Evolutionary conservation across 805 yeast species (phyloP).

Genomic region (Isabelozyma rhagii): DNA sequence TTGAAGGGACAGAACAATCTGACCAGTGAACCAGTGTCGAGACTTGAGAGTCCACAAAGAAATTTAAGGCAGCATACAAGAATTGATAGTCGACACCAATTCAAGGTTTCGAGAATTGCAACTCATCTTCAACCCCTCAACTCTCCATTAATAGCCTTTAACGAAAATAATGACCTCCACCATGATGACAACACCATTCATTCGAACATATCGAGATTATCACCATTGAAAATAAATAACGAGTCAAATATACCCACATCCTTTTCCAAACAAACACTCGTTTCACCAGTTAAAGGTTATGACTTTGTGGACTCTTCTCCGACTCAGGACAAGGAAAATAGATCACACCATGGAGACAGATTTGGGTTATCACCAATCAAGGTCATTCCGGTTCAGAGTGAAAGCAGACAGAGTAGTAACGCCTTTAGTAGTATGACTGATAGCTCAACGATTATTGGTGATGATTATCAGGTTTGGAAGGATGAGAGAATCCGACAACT

Average conservation of each 20-base stretch:
- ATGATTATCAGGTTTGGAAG: slow-evolving; percentile 40
- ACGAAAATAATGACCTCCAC: neutral
- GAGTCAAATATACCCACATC: neutral
- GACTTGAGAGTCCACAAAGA: neutral
- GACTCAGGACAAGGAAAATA: neutral
- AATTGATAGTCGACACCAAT: neutral
- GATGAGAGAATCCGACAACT: slow-evolving; percentile 30
- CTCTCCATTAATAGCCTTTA: slow-evolving; percentile 10
- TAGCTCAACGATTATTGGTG: slow-evolving; percentile 37
- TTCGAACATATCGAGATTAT: slow-evolving; percentile 6
- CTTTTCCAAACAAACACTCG: neutral
- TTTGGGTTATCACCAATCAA: slow-evolving; percentile 11
- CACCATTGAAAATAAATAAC: slow-evolving; percentile 9
- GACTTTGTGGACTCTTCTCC: neutral
- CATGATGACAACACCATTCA: slow-evolving; percentile 2
- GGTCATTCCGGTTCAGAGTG: neutral
- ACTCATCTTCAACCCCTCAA: slow-evolving; percentile 14
- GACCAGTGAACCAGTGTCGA: neutral
- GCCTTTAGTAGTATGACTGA: slow-evolving; percentile 17
- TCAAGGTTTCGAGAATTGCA: slow-evolving; percentile 2
- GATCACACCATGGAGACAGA: neutral
- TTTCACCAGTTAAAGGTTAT: neutral
- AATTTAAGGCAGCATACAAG: neutral
- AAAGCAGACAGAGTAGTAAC: slow-evolving; percentile 3
- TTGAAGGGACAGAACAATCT: neutral